Evolutionary conservation across 106 monocot species (phyloP), one percentile per base, ranked within the genome.

Genomic region (Triglochin maritima): DNA sequence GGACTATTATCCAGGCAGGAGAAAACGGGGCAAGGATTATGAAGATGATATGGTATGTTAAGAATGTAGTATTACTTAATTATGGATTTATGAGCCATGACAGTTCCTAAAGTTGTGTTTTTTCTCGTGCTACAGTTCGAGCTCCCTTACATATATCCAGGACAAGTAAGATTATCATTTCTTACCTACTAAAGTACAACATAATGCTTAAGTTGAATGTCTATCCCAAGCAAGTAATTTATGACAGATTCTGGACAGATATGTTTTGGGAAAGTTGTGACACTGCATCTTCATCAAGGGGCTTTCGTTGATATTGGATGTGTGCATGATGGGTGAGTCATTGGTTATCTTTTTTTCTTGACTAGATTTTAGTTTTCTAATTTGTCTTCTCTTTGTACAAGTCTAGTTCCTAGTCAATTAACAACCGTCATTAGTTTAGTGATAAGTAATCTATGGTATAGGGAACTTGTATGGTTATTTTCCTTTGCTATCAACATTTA

Each of bases 231-330:
- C n/a, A 47, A 69, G 9, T 46, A 17, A 57, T 47, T 47, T 9
- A 16, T 69, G 47, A 11, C 64, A 7, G 11, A n/a, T 64, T 6
- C 13, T 50, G 3, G 8, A 42, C 80, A 96, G 95, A 88, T 96
- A 15, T 96, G 88, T 77, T 64, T 59, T 57, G 95, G 95, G 64
- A 87, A 82, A 76, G 95, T 96, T 44, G 64, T 50, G 1, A 90
- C 87, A 72, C 44, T 96, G 47, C 87, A 88, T 60, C 95, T 96
- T 77, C 73, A 88, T 48, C 95, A 90, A 62, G 95, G 95, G 57
- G 91, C 90, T 43, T 96, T 96, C 86, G 86, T 96, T 79, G 90
- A 91, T 67, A 88, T 96, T 82, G 90, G 95, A 79, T 84, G 90
- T 45, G 90, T 91, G 72, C 76, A 96, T 86, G 90, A 96, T 63